Percentiles rank a stretch among this genome's conserved stretches.
Conservation (phyloP, 352 stramenopile genomes). For the Phytopythium cucurbitacearum region DNA sequence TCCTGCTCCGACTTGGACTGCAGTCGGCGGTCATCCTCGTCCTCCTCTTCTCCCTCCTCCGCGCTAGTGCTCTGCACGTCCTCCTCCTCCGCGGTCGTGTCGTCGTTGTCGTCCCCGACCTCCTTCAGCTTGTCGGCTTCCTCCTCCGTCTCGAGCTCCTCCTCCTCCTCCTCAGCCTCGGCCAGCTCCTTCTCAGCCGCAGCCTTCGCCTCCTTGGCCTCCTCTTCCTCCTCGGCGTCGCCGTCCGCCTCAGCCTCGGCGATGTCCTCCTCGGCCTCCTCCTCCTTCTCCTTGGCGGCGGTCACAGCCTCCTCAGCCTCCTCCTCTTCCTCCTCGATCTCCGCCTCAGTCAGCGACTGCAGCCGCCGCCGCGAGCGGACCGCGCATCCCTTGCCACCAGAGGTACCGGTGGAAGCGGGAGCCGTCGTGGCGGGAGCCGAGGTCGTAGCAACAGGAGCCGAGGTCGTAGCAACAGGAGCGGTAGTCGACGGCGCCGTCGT, state of each 20-base stretch:
- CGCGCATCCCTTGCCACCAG: constrained; percentile 17
- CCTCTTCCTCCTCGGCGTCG: constrained; percentile 17
- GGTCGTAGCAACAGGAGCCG: neutral
- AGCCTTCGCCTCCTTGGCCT: constrained; percentile 8
- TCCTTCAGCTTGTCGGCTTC: constrained; percentile 1
- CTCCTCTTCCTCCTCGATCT: constrained; percentile 22
- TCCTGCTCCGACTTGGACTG: constrained; percentile 3
- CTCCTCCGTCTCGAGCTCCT: constrained; percentile 10
- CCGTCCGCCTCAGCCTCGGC: constrained; percentile 13
- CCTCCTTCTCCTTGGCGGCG: constrained; percentile 18
- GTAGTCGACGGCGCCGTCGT: neutral
- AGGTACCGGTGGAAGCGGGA: constrained; percentile 6
- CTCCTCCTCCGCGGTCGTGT: constrained; percentile 4
- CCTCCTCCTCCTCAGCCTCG: constrained; percentile 12
- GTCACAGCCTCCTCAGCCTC: constrained; percentile 12
- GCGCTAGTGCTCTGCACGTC: constrained; percentile 8
- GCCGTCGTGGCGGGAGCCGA: neutral
- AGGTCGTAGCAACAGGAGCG: neutral
- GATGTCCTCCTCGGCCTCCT: constrained; percentile 22
- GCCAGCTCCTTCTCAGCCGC: constrained; percentile 7
- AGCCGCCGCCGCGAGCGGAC: constrained; percentile 15
- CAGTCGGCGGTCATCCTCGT: constrained; percentile 2
- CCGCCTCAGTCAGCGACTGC: constrained; percentile 12
- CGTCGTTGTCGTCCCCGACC: constrained; percentile 4
- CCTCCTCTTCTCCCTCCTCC: constrained; percentile 10